Evolutionary conservation across 352 stramenopile species (phyloP), one percentile per base, ranked within the genome.

Genomic region (Globisporangium okanoganense): DNA sequence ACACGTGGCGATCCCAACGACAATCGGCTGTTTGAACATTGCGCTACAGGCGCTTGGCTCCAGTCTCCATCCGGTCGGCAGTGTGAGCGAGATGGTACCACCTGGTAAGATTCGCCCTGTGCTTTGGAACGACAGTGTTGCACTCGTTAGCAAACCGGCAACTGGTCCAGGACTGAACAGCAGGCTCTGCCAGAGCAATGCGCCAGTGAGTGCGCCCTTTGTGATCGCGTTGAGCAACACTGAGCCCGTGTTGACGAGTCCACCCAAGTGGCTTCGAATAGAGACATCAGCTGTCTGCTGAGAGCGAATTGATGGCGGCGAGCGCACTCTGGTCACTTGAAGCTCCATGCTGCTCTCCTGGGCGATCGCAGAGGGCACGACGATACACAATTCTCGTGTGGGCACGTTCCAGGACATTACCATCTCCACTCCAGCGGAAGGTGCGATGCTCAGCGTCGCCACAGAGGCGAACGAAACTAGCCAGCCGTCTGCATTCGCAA

Each of bases 21-120:
- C 55, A 0, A 70, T 44, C 8, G 78, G 81, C 18, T 68, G 58
- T 10, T 73, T 33, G 33, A 88, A 84, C 1, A 57, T 60, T 2
- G 50, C 71, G 10, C 29, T 20, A 31, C 81, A 90, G 0, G 25
- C 54, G 3, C 4, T 18, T 18, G 67, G n/a, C 25, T 68, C 52
- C 24, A 81, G 58, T 3, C 71, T 38, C 81, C 81, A 90, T 33
- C 82, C 74, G 5, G 52, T 60, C 12, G 78, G 77, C 31, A 90
- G 64, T 8, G 65, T 62, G 2, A 90, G 44, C 13, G 61, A 8
- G 29, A 90, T 76, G 0, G 58, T 51, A 6, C 78, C 75, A 24
- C 68, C 64, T 6, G 58, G 35, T 16, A 65, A 41, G 12, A 90
- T 71, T 22, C 66, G 65, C 1, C 81, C 81, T 18, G 52, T 78